A percentile compares a stretch with the other conserved stretches of the same genome.
These are phyloP conservation scores for Metschnikowia shivogae DNA, from an alignment of 805 yeast genomes.

Conservation along the genomic window DNA sequence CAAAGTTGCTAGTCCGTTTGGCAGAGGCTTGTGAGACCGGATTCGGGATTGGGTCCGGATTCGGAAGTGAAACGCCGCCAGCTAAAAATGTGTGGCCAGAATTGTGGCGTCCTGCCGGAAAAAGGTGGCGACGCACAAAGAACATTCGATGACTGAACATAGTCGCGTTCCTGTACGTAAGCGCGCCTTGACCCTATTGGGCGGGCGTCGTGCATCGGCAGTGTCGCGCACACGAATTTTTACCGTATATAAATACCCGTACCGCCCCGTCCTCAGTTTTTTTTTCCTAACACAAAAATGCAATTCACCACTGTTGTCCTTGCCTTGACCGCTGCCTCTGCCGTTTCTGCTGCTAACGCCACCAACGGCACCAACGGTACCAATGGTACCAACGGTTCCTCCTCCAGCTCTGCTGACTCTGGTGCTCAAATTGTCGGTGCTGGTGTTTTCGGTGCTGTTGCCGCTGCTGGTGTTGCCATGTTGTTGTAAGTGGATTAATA, in stretches of 20 bases:
- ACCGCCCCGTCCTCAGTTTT: not conserved
- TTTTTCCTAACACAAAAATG: conserved; percentile 40
- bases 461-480: conserved; percentile 75
- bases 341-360: conserved; percentile 59
- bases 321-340: conserved; percentile 67
- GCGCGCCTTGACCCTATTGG: not conserved
- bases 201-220: conserved; percentile 4
- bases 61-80: not conserved
- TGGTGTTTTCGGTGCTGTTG: conserved; percentile 77
- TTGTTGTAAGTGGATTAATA: conserved; percentile 33
- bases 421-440: conserved; percentile 58
- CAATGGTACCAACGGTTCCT: conserved; percentile 33
- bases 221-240: not conserved
- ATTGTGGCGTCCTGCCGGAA: not conserved
- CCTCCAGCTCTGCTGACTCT: conserved; percentile 37
- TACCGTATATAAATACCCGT: conserved; percentile 3
- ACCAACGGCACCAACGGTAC: conserved; percentile 38
- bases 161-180: not conserved
- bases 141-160: not conserved
- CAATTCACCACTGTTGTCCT: conserved; percentile 67
- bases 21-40: not conserved
- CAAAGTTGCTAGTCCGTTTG: not conserved
- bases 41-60: not conserved
- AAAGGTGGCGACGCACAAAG: not conserved
- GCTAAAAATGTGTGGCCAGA: not conserved